phyloP scores from a whole-genome alignment of 805 yeast species.

The Barnettozyma wickerhamii region DNA sequence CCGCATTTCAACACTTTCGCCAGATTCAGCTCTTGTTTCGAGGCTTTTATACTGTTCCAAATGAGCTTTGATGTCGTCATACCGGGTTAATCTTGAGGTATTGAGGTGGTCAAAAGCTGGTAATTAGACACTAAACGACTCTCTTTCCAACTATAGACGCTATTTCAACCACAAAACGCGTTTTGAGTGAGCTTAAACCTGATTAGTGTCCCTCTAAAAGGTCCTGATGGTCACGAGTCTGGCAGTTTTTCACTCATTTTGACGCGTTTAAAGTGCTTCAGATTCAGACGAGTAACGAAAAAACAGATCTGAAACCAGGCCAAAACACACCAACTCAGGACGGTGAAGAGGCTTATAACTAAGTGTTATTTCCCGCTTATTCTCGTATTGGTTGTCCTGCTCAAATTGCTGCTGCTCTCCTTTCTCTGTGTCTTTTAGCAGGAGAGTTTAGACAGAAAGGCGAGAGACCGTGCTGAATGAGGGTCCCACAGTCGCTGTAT shows the following conservation, averaged over 20 bases:
- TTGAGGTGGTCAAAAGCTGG: neutral
- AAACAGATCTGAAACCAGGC: neutral
- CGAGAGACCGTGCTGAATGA: no score
- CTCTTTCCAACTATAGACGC: no score
- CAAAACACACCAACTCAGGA: neutral
- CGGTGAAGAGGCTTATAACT: no score
- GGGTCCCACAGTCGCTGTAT: neutral
- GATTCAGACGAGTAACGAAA: no score
- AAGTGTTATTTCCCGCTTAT: no score
- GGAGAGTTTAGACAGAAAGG: no score
- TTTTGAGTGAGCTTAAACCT: no score
- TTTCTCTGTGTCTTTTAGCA: neutral
- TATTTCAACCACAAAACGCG: neutral
- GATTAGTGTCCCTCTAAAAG: no score
- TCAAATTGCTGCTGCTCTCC: neutral
- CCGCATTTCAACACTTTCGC: slow-evolving; percentile 75
- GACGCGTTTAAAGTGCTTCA: no score
- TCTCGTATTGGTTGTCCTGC: no score
- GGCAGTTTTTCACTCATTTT: neutral
- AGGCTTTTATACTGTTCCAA: slow-evolving; percentile 18
- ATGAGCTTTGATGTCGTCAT: slow-evolving; percentile 7
- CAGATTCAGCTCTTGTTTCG: slow-evolving; percentile 47
- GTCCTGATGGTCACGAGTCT: no score
- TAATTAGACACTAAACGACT: no score
- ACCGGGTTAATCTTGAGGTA: neutral